Percentiles rank a stretch among this genome's conserved stretches.
phyloP scores from a whole-genome alignment of 2,329 filamentous ascomycete genomes.

The Colletotrichum cereale region DNA sequence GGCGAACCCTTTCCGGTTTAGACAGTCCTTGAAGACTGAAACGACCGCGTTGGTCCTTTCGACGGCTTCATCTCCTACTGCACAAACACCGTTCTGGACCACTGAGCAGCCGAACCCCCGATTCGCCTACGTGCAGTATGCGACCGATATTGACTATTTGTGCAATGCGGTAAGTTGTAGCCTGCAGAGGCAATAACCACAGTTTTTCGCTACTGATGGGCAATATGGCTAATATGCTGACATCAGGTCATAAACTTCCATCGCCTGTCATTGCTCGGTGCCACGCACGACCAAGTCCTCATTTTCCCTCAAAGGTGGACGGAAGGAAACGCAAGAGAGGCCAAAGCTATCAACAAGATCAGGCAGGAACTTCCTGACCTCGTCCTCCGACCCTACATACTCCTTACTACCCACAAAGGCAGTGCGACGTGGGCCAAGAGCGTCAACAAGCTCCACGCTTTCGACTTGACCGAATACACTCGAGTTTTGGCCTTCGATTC shows the following conservation, averaged over 20 bases:
- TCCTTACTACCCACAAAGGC: slow-evolving; percentile 32
- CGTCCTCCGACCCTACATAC: slow-evolving; percentile 25
- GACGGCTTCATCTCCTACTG: background rate
- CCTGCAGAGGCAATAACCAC: background rate
- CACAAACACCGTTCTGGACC: background rate
- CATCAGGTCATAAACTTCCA: slow-evolving; percentile 61
- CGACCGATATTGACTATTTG: slow-evolving; percentile 60
- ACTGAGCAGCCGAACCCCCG: slow-evolving; percentile 38
- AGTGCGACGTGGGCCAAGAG: slow-evolving; percentile 70
- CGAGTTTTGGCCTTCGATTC: slow-evolving; percentile 67
- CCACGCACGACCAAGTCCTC: slow-evolving; percentile 58
- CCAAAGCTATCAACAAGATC: slow-evolving; percentile 20
- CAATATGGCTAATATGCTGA: background rate
- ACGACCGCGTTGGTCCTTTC: background rate
- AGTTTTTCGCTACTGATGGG: background rate
- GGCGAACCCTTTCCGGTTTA: background rate
- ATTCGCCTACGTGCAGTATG: slow-evolving; percentile 64
- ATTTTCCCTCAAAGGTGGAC: slow-evolving; percentile 55
- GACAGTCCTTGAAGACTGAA: background rate
- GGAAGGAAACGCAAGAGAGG: slow-evolving; percentile 19
- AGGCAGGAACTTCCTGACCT: slow-evolving; percentile 16
- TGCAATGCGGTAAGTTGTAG: slow-evolving; percentile 55
- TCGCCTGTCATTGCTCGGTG: slow-evolving; percentile 55
- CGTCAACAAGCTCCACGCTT: slow-evolving; percentile 77
- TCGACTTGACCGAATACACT: slow-evolving; percentile 73